Base-by-base conservation (phyloP, 306 rosid species). In the Styphnolobium japonicum region DNA sequence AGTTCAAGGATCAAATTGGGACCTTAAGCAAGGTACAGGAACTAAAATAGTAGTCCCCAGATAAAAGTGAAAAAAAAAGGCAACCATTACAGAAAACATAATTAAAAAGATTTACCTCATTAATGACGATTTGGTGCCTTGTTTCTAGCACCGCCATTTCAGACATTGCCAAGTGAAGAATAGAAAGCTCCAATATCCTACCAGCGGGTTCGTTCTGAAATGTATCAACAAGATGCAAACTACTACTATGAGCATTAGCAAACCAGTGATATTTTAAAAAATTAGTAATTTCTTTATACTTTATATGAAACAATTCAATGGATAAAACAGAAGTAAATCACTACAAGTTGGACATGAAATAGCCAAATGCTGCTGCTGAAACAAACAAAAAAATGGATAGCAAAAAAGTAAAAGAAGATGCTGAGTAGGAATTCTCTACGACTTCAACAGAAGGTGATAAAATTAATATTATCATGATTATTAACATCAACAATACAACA, bases 161-260 rank as follows among this genome's bases (percentile, higher is more conserved):
- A 10, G 94, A 84, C 89, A 90, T 86, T 36, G 94, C 94, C 77
- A 90, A 64, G 83, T 87, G 94, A 79, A 90, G 94, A 69, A 90
- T 88, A 76, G 87, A 90, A 15, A 90, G 86, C 78, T 90, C 94
- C 82, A 90, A 82, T 75, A 90, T 86, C 76, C 86, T 83, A 39
- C 92, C 81, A 9, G 92, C 89, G 11, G 92, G 89, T 77, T 88
- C 88, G 80, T 67, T 72, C 94, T 90, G 86, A 71, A 71, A 71
- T 49, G 63, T 31, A 51, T 33, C 51, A 16, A 48, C 9, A 48
- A 46, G 43, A 48, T 48, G 75, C 19, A 69, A 45, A n/a, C n/a
- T n/a, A 42, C 34, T 6, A 43, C 23, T 25, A 67, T 15, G 10
- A 33, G 42, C 18, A 5, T 68, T 25, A 27, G 58, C 42, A 45